Conservation (phyloP, 2,329 filamentous ascomycete genomes). For the Alternaria brassicae region DNA sequence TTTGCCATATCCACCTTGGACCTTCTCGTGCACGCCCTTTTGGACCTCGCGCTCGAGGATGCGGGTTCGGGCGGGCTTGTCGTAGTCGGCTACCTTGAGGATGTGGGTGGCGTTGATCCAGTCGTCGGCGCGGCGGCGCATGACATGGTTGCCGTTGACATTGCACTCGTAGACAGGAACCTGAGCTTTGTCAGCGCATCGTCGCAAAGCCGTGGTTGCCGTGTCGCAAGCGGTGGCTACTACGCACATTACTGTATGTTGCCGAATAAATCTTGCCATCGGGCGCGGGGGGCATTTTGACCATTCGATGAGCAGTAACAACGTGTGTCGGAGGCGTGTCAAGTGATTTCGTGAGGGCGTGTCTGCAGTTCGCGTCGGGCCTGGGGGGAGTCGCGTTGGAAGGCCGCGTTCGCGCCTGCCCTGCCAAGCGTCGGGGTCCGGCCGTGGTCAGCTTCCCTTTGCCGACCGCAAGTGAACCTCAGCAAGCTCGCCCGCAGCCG, state of each 20-base stretch:
- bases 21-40: constrained; percentile 95
- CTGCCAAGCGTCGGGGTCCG: constrained; percentile 28
- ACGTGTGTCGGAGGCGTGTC: constrained; percentile 10
- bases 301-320: constrained; percentile 10
- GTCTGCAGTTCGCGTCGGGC: constrained; percentile 16
- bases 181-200: constrained; percentile 56
- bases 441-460: constrained; percentile 20
- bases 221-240: constrained; percentile 6
- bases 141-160: constrained; percentile 88
- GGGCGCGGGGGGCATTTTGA: constrained; percentile 48
- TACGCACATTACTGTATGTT: constrained; percentile 65
- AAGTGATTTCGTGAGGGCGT: constrained; percentile 27
- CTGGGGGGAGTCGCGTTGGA: constrained; percentile 25
- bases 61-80: constrained; percentile 92
- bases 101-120: constrained; percentile 99
- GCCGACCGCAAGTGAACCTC: constrained; percentile 25
- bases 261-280: constrained; percentile 66
- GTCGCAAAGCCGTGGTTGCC: constrained; percentile 6
- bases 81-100: constrained; percentile 93
- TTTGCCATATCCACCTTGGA: constrained; percentile 97
- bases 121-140: constrained; percentile 90
- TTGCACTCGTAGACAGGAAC: constrained; percentile 96
- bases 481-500: constrained; percentile 22
- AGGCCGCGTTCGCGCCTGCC: constrained; percentile 25
- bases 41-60: constrained; percentile 97